Base-by-base conservation (phyloP, 306 rosid genomes). In the Castanea mollissima region DNA sequence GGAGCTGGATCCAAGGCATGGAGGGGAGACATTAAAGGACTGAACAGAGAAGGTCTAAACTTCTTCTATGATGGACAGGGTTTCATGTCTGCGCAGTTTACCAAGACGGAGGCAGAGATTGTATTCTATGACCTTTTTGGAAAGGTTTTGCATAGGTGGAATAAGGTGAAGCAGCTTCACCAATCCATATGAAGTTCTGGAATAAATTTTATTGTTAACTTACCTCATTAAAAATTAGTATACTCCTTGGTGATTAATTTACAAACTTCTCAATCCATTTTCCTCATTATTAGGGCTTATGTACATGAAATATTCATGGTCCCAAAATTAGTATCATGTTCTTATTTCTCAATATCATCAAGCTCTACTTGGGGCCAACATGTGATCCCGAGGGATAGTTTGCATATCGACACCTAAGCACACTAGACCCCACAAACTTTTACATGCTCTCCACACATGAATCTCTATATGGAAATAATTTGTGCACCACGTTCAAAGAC, bases 1-100 rank as follows among this genome's bases (percentile, higher is more conserved):
- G 89, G 91, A 5, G 91, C 86, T 54, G 91, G 91, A 11, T 88
- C 91, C 35, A 88, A 88, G 85, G 91, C 91, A 5, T 88, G 91
- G 91, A 88, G 86, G 68, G 88, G 91, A 77, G 88, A 88, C 75
- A 14, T 75, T 11, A 55, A 74, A 32, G 27, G 5, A 25, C 52
- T 1, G 5, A 74, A 81, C n/a, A 18, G 27, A 64, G 78, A 12
- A 74, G 89, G 44, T 23, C 29, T 88, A 75, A 79, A 86, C 5
- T 88, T 88, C 85, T 88, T 83, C 83, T 86, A 88, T 71, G 89
- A 86, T 77, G 91, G 91, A 79, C 91, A 88, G 76, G 91, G 89
- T 72, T 88, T 88, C 86, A 86, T 88, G 89, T 88, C 89, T 7
- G 89, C 81, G 52, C 59, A 83, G 73, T 74, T 88, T 81, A 74